Percentiles rank a stretch among this genome's conserved stretches.
phyloP scores from a whole-genome alignment of 2,329 filamentous ascomycete species.

The Fusarium torulosum region DNA sequence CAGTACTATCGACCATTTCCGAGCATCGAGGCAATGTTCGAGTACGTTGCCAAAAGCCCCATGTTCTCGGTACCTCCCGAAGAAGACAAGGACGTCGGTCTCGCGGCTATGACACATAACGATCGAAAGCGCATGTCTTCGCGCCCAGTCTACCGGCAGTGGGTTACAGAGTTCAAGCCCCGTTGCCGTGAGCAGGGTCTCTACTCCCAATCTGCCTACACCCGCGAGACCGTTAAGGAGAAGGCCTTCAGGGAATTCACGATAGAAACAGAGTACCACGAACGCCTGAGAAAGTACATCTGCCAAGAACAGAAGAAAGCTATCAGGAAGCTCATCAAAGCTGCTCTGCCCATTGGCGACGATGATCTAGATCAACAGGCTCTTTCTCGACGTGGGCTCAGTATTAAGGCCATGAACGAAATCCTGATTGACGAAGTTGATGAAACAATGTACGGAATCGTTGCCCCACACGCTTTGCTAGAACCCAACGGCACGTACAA shows the following conservation, averaged over 20 bases:
- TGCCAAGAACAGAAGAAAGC: slow-evolving; percentile 58
- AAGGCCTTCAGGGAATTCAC: slow-evolving; percentile 67
- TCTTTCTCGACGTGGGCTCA: slow-evolving; percentile 50
- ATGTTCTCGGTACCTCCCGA: slow-evolving; percentile 65
- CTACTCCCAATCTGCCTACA: slow-evolving; percentile 48
- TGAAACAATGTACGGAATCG: slow-evolving; percentile 55
- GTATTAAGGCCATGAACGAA: slow-evolving; percentile 52
- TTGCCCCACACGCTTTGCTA: slow-evolving; percentile 46
- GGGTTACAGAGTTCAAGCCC: slow-evolving; percentile 74
- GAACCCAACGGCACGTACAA: slow-evolving; percentile 59
- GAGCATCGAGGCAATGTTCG: slow-evolving; percentile 68
- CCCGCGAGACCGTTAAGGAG: slow-evolving; percentile 61
- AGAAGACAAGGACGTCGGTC: slow-evolving; percentile 50
- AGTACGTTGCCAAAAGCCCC: slow-evolving; percentile 69
- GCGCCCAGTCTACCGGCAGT: slow-evolving; percentile 69
- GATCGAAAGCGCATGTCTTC: slow-evolving; percentile 68
- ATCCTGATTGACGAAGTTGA: slow-evolving; percentile 60
- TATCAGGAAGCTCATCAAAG: slow-evolving; percentile 42
- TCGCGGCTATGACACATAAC: slow-evolving; percentile 58
- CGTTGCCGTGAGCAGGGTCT: slow-evolving; percentile 57
- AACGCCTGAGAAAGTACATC: slow-evolving; percentile 54
- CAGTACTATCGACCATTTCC: slow-evolving; percentile 69
- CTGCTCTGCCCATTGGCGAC: neutral
- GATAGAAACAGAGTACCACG: slow-evolving; percentile 58
- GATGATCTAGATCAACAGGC: slow-evolving; percentile 31